A percentile compares a stretch with the other conserved stretches of the same genome.
phyloP scores from a whole-genome alignment of 495 filamentous ascomycete genomes.

The Tuber melanosporum region DNA sequence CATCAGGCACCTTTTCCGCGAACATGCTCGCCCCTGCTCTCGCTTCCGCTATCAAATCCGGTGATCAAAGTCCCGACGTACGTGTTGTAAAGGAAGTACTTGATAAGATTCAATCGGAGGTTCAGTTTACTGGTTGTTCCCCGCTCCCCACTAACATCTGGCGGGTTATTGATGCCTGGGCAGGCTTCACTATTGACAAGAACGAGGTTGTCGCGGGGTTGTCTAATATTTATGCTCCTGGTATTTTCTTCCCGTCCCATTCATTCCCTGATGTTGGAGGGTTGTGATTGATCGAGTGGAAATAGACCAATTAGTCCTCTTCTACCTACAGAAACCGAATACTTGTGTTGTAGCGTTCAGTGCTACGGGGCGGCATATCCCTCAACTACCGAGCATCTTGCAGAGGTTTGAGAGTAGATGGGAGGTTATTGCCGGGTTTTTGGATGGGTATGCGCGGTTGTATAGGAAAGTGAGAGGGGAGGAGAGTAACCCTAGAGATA shows the following conservation, averaged over 20 bases:
- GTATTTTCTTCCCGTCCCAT: background rate
- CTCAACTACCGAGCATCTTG: conserved; percentile 1
- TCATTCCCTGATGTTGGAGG: background rate
- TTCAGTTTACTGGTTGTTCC: conserved; percentile 13
- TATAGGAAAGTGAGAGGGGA: background rate
- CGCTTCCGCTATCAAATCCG: background rate
- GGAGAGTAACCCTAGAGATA: background rate
- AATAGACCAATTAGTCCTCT: conserved; percentile 16
- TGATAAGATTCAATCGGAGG: background rate
- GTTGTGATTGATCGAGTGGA: background rate
- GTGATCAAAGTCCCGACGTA: background rate
- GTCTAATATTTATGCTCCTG: conserved; percentile 16
- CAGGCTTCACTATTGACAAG: conserved; percentile 6
- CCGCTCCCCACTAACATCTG: background rate
- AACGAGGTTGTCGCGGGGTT: conserved; percentile 12
- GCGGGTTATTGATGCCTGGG: background rate
- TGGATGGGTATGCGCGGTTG: conserved; percentile 7
- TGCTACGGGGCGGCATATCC: conserved; percentile 11
- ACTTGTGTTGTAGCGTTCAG: conserved; percentile 9
- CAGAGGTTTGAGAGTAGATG: conserved; percentile 7
- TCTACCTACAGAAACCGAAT: conserved; percentile 17
- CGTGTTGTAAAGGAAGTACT: background rate
- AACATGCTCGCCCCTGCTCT: background rate
- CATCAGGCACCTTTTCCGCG: background rate
- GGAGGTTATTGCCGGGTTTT: conserved; percentile 7